These are phyloP conservation scores for Schizochytrium sp. DNA, from an alignment of 108 stramenopile genomes.

Conservation along the genomic window DNA sequence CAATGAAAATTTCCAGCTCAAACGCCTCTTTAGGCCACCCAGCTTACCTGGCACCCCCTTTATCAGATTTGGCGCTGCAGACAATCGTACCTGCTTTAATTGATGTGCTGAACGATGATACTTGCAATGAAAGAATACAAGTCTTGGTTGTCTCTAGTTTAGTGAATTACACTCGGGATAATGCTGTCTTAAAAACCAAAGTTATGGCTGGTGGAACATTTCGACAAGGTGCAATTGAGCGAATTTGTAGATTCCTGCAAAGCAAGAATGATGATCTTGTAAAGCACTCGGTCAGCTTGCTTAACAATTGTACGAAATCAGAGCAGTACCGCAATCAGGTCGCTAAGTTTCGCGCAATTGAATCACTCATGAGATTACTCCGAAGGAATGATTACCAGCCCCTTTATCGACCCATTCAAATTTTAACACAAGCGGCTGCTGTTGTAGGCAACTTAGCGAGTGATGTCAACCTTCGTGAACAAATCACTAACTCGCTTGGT, in stretches of 20 bases:
- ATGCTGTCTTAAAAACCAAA: conserved; percentile 16
- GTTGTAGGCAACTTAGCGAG: conserved; percentile 50
- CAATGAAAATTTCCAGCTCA: background rate
- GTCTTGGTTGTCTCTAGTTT: conserved; percentile 20
- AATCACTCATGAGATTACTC: conserved; percentile 37
- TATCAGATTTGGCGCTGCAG: background rate
- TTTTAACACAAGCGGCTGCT: conserved; percentile 27
- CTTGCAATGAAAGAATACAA: conserved; percentile 19
- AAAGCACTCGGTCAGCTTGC: background rate
- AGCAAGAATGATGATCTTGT: conserved; percentile 52
- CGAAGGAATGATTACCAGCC: conserved; percentile 33
- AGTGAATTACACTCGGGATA: conserved; percentile 38
- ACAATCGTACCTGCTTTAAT: conserved; percentile 52
- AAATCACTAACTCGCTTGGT: conserved; percentile 9
- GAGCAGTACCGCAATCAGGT: conserved; percentile 49
- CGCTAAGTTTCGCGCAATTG: background rate
- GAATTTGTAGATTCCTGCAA: conserved; percentile 18
- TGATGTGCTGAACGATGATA: conserved; percentile 25
- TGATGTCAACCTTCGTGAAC: conserved; percentile 9
- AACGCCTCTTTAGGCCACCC: no score
- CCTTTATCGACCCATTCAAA: background rate
- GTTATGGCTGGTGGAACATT: conserved; percentile 46
- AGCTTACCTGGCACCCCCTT: background rate
- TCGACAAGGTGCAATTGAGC: conserved; percentile 21
- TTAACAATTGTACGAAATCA: conserved; percentile 45